Base-by-base conservation (phyloP, 106 monocot species). In the Posidonia australis region DNA sequence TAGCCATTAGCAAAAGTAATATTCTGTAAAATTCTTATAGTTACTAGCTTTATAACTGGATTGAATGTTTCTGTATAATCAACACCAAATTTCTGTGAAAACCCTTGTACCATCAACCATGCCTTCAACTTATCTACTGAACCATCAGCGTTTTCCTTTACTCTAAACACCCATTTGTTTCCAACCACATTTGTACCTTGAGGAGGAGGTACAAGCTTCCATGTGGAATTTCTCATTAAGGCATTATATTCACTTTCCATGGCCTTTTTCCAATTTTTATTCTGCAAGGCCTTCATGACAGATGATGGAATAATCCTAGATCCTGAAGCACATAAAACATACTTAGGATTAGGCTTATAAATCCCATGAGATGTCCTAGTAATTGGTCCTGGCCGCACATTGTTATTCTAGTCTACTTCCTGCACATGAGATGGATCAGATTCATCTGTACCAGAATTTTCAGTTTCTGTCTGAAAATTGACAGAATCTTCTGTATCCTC, bases 101-200 rank as follows among this genome's bases (percentile, higher is more conserved):
- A 72, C 0, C 53, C 53, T 19, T 54, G 18, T 2, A 22, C 21
- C 9, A 54, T n/a, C 2, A 54, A 10, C 4, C 21, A 1, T 9
- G 22, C 53, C 21, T 54, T 54, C 4, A 7, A 22, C 1, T 19
- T 1, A 3, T 55, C 55, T 7, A 55, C 10, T 5, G 23, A 22
- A 6, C 55, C 55, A 55, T 55, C 55, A 25, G 25, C 20, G 11
- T 26, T 22, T 13, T 23, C 23, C 55, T 55, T 55, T 6, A 55
- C 13, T 25, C 23, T n/a, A 13, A 23, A 55, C 13, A 72, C 43
- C 52, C 72, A 72, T 51, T 71, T 62, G 20, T n/a, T 41, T 5
- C 17, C 44, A 4, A 72, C 13, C 6, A 63, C 14, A 55, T 52
- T 52, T 20, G 20, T 25, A 16, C n/a, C n/a, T 3, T 28, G 5